Percentiles rank a stretch among this genome's conserved stretches.
Evolutionary conservation across 2,329 filamentous ascomycete species (phyloP).

Genomic region (Neonectria neomacrospora): DNA sequence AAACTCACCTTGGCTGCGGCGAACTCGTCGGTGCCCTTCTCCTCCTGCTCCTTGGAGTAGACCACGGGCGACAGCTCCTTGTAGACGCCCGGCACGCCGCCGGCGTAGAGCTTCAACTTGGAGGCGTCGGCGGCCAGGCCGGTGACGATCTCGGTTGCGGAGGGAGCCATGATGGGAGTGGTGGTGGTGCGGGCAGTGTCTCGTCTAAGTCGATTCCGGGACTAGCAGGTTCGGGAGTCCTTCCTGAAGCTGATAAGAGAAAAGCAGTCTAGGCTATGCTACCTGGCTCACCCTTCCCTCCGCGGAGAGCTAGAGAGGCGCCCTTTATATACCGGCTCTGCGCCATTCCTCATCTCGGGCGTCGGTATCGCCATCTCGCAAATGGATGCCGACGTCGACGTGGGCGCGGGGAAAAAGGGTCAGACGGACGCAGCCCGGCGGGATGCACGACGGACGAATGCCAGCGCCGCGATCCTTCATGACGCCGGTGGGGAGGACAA

Average conservation of each 20-base stretch:
- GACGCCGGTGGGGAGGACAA: background rate
- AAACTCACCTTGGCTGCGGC: conserved; percentile 40
- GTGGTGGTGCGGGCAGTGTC: background rate
- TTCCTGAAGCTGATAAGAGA: background rate
- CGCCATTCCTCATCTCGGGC: conserved; percentile 15
- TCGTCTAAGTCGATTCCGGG: conserved; percentile 9
- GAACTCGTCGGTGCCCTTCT: conserved; percentile 35
- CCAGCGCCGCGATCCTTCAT: conserved; percentile 24
- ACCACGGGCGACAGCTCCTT: conserved; percentile 38
- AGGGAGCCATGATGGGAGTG: conserved; percentile 37
- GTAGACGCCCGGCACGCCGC: conserved; percentile 41
- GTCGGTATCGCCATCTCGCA: conserved; percentile 26
- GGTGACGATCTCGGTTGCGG: conserved; percentile 38
- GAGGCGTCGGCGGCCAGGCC: conserved; percentile 28
- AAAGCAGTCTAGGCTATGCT: background rate
- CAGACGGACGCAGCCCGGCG: conserved; percentile 2
- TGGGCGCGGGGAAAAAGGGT: conserved; percentile 29
- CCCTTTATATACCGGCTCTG: conserved; percentile 32
- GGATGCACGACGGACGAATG: background rate
- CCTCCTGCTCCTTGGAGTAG: conserved; percentile 38
- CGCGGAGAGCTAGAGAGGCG: background rate
- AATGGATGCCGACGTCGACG: conserved; percentile 21
- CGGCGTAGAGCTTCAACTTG: conserved; percentile 44
- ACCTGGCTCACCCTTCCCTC: background rate
- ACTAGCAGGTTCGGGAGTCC: no score